Base-by-base conservation (phyloP, 106 monocot species). In the Dendrobium huoshanense region DNA sequence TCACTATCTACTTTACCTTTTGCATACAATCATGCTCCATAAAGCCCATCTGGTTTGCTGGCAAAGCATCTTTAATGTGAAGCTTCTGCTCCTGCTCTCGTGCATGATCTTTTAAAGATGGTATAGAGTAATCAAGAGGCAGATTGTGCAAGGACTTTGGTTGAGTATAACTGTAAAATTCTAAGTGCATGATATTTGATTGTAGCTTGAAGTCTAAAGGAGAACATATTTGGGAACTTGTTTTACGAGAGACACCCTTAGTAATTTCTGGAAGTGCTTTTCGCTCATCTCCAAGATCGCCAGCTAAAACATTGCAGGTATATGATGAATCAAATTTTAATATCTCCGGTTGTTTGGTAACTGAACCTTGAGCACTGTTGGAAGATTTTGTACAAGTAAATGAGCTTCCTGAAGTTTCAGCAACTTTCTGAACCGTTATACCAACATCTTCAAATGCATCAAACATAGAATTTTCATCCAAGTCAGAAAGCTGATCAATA, bases 401-500 rank as follows among this genome's bases (percentile, higher is more conserved):
- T 75, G 61, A 73, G 75, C 44, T 54, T 55, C 80, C 68, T 78
- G 79, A 31, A 79, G 74, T 67, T 49, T 51, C 51, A 81, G 75
- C 31, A 76, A 81, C 22, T 72, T 85, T 84, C 83, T 85, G 64
- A 79, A 64, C 29, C 79, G 73, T 83, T 22, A 96, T 48, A 79
- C 93, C 89, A 54, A 88, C 93, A 90, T 93, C 95, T 64, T 80
- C 80, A 86, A 77, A 96, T 80, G 88, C 89, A 85, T 83, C 80
- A 75, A 37, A 83, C 93, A 96, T 91, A 18, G 20, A 81, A 48
- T 13, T 64, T 45, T 91, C 91, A 90, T 96, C 88, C 85, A 93
- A 84, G 77, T 96, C 86, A 82, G 65, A 83, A 18, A 91, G 82
- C 17, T 76, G 76, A 87, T 89, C 82, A 75, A 67, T 22, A 61